Base-by-base conservation (phyloP, 805 yeast species). In the Hanseniaspora opuntiae region DNA sequence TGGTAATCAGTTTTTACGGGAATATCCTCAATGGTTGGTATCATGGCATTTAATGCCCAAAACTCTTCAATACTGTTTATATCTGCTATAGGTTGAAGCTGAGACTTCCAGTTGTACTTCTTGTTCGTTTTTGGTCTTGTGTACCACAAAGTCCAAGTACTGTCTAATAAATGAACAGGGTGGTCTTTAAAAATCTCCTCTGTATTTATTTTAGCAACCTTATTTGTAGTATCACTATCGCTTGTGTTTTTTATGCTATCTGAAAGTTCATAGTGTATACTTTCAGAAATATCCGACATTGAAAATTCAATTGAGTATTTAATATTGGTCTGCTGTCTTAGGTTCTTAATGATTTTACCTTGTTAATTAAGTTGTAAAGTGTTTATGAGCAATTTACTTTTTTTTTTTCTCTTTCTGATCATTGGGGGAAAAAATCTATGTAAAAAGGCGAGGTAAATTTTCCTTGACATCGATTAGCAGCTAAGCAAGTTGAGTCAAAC, bases 131-230 rank as follows among this genome's bases (percentile, higher is more conserved):
- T 82, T 58, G 98, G 97, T 73, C 89, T 89, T 56, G 96, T 86
- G 76, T 89, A 93, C 98, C 98, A 90, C 65, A 90, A 77, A 22
- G 97, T 88, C 97, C 96, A 90, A 70, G 78, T 79, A 64, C 83
- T 77, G 70, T 86, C 83, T 63, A 90, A 80, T 49, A 96, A 96
- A 69, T 93, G 98, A 57, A 69, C 39, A 7, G 39, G 22, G 10
- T 36, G 22, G 20, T 44, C 32, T 42, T 38, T 40, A 11, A 42
- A 44, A 6, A 42, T 48, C 12, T 20, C 40, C 3, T 44, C 44
- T 20, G 44, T n/a, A 5, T 30, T 44, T 3, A 44, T 44, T 44
- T 44, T 10, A 11, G 37, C 24, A 6, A 44, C 37, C 1, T 19
- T 44, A 7, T 44, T 30, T 8, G 17, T 28, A 9, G 14, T 17